phyloP scores from a whole-genome alignment of 2,329 filamentous ascomycete species.

The Scytalidium sp. region DNA sequence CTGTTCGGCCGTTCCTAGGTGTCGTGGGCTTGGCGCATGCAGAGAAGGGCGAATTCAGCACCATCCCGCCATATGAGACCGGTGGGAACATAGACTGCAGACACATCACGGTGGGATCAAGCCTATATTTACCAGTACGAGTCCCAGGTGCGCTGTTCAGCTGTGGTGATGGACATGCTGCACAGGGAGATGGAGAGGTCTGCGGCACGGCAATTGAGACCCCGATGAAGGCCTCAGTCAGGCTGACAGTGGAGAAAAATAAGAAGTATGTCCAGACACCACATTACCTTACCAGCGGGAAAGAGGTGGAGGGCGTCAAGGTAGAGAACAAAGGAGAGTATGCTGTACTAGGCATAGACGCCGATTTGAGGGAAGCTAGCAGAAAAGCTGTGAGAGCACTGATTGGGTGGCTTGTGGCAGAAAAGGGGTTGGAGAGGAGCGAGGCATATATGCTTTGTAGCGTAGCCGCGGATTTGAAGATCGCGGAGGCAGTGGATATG shows the following conservation, averaged over 20 bases:
- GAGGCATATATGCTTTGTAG: slow-evolving; percentile 53
- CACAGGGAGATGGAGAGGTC: slow-evolving; percentile 52
- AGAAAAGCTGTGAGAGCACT: slow-evolving; percentile 45
- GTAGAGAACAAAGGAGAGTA: slow-evolving; percentile 38
- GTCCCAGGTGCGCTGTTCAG: slow-evolving; percentile 48
- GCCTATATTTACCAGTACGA: slow-evolving; percentile 47
- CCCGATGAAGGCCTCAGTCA: slow-evolving; percentile 44
- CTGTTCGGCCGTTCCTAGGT: slow-evolving; percentile 49
- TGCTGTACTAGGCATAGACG: slow-evolving; percentile 44
- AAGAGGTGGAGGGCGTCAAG: slow-evolving; percentile 12
- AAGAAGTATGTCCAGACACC: slow-evolving; percentile 44
- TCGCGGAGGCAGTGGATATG: slow-evolving; percentile 52
- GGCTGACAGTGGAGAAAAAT: slow-evolving; percentile 45
- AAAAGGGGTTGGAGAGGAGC: slow-evolving; percentile 40
- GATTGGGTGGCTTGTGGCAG: slow-evolving; percentile 45
- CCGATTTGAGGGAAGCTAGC: slow-evolving; percentile 44
- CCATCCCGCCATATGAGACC: slow-evolving; percentile 47
- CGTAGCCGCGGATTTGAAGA: slow-evolving; percentile 46
- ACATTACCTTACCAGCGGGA: slow-evolving; percentile 40
- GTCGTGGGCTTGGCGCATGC: slow-evolving; percentile 49
- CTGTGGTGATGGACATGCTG: slow-evolving; percentile 52
- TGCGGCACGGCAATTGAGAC: slow-evolving; percentile 57
- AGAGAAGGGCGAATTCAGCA: slow-evolving; percentile 41
- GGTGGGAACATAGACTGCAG: slow-evolving; percentile 56
- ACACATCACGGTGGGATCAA: slow-evolving; percentile 42